Conservation (phyloP, 176 grass and related monocot genomes). For the Eragrostis curvula region DNA sequence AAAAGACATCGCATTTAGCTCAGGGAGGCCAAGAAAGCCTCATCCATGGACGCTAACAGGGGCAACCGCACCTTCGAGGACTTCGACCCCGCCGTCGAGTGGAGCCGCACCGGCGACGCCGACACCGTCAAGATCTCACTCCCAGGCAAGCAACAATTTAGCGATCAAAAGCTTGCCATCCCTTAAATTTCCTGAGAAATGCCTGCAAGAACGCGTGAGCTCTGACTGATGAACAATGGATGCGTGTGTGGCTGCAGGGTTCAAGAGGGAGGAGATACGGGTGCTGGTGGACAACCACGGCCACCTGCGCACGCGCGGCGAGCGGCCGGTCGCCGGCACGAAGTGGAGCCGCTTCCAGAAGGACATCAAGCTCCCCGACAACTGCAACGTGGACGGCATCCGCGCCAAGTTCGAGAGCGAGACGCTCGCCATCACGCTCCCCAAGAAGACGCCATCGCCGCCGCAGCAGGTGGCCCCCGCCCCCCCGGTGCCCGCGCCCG, state of each 20-base stretch:
- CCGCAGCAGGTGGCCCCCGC: neutral
- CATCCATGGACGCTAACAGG: constrained; percentile 18
- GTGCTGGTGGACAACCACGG: constrained; percentile 70
- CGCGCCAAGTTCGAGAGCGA: constrained; percentile 81
- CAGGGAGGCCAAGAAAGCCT: neutral
- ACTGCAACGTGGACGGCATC: constrained; percentile 54
- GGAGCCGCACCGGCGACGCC: constrained; percentile 49
- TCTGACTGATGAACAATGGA: neutral
- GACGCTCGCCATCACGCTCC: constrained; percentile 60
- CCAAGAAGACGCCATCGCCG: constrained; percentile 45
- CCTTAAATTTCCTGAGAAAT: neutral
- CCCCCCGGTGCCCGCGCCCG: neutral
- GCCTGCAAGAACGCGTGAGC: neutral
- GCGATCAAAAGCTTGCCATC: neutral
- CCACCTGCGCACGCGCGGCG: constrained; percentile 52
- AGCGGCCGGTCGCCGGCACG: constrained; percentile 34
- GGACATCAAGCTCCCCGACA: constrained; percentile 48
- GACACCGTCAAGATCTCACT: constrained; percentile 40
- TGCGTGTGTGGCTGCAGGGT: constrained; percentile 45
- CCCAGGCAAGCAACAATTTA: constrained; percentile 46
- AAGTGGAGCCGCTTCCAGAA: constrained; percentile 68
- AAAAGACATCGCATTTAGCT: neutral
- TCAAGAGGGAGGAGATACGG: constrained; percentile 63
- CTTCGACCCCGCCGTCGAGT: constrained; percentile 42
- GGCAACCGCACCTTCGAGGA: constrained; percentile 27